Evolutionary conservation across 768 basidiomycete genomes (phyloP).

Genomic region (Porpolomopsis calyptriformis): DNA sequence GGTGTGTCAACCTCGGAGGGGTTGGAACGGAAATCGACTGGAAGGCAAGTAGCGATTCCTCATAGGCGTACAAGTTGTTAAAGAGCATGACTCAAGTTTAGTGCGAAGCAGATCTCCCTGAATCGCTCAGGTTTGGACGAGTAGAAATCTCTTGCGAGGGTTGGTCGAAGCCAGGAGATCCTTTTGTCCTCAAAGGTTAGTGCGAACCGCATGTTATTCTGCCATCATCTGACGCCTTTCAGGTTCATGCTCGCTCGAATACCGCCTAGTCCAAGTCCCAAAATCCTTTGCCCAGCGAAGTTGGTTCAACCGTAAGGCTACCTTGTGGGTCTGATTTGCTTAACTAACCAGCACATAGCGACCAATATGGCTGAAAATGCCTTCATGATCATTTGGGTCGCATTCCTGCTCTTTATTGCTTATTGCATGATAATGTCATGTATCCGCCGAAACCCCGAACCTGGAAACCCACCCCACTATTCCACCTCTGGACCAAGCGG

Average conservation of each 20-base stretch:
- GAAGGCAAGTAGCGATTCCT: conserved; percentile 46
- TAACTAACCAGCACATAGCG: conserved; percentile 23
- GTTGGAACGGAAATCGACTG: conserved; percentile 76
- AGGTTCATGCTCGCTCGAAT: conserved; percentile 86
- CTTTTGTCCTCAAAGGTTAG: conserved; percentile 74
- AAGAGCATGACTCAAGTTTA: conserved; percentile 19
- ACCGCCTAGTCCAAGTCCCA: conserved; percentile 67
- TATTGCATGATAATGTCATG: conserved; percentile 55
- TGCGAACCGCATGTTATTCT: not conserved
- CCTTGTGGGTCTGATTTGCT: conserved; percentile 1
- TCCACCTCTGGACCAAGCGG: conserved; percentile 27
- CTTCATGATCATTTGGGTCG: conserved; percentile 50
- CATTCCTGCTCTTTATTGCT: conserved; percentile 38
- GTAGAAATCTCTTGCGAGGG: conserved; percentile 88
- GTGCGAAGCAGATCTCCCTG: conserved; percentile 88
- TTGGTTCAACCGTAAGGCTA: not conserved
- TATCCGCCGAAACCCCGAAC: conserved; percentile 24
- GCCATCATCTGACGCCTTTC: not conserved
- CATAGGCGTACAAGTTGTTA: not conserved
- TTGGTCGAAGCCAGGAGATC: conserved; percentile 74
- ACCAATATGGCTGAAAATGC: conserved; percentile 36
- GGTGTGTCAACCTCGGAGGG: conserved; percentile 74
- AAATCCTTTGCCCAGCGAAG: conserved; percentile 21
- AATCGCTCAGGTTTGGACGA: conserved; percentile 69
- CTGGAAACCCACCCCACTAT: conserved; percentile 20